phyloP scores from a whole-genome alignment of 306 rosid species.

The Arachis stenosperma region DNA sequence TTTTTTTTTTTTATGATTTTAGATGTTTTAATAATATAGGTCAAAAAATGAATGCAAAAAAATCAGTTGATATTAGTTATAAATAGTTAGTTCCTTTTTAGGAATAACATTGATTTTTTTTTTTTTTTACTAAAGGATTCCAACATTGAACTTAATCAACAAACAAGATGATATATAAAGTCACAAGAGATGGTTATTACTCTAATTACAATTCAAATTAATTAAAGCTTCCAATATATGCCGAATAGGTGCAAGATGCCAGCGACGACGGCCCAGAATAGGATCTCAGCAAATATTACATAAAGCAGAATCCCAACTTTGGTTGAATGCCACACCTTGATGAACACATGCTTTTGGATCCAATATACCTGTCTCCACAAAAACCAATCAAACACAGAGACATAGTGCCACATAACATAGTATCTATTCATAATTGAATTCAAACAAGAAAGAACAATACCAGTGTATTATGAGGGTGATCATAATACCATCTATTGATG shows the following conservation, averaged over 20 bases:
- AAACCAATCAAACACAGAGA: not conserved
- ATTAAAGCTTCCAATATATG: constrained; percentile 76
- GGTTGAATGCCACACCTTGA: constrained; percentile 81
- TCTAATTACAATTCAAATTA: constrained; percentile 32
- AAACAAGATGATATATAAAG: not conserved
- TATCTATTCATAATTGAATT: too few relatives aligned
- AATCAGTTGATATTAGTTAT: too few relatives aligned
- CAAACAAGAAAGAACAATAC: constrained; percentile 37
- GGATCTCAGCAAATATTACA: constrained; percentile 80
- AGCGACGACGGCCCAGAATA: constrained; percentile 76
- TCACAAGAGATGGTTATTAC: too few relatives aligned
- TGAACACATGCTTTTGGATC: constrained; percentile 82
- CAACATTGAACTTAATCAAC: not conserved
- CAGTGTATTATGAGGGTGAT: constrained; percentile 74
- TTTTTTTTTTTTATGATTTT: too few relatives aligned
- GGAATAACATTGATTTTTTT: too few relatives aligned
- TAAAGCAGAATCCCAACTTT: constrained; percentile 79
- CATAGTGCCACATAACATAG: not conserved
- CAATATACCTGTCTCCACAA: constrained; percentile 61
- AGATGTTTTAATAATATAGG: too few relatives aligned
- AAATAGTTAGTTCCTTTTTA: too few relatives aligned
- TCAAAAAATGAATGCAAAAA: too few relatives aligned
- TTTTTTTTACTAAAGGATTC: too few relatives aligned
- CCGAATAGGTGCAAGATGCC: constrained; percentile 70
- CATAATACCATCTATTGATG: constrained; percentile 91